Evolutionary conservation across 2,329 filamentous ascomycete species (phyloP).

Genomic region (Diaporthe capsici): DNA sequence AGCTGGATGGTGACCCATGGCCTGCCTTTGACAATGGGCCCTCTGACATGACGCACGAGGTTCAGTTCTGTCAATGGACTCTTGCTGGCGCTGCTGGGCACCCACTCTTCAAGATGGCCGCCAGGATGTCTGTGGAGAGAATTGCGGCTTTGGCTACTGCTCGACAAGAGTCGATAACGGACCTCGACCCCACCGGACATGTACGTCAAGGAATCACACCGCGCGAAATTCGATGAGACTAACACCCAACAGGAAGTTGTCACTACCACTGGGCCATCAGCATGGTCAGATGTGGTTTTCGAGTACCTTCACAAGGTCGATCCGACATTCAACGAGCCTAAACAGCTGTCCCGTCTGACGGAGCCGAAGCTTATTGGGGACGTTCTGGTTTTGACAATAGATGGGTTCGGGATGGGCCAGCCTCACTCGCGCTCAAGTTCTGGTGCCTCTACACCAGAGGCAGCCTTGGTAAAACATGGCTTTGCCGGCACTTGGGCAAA

Average conservation of each 20-base stretch:
- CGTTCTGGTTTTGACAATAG: neutral
- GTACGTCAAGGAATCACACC: neutral
- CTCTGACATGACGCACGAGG: slow-evolving; percentile 47
- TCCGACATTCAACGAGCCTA: slow-evolving; percentile 36
- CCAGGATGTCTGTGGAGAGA: slow-evolving; percentile 44
- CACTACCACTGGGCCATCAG: slow-evolving; percentile 51
- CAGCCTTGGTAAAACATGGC: neutral
- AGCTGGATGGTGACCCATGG: slow-evolving; percentile 47
- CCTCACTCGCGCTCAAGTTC: neutral
- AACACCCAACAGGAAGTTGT: slow-evolving; percentile 48
- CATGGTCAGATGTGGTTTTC: slow-evolving; percentile 51
- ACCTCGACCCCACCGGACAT: neutral
- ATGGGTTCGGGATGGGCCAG: neutral
- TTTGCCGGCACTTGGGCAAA: neutral
- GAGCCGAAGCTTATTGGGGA: neutral
- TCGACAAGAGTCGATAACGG: neutral
- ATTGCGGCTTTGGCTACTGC: slow-evolving; percentile 34
- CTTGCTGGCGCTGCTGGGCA: slow-evolving; percentile 52
- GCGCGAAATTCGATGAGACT: neutral
- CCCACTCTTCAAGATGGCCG: slow-evolving; percentile 49
- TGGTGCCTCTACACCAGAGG: neutral
- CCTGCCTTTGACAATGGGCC: slow-evolving; percentile 15
- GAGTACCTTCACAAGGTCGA: slow-evolving; percentile 46
- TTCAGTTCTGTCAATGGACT: slow-evolving; percentile 55
- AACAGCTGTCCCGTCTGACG: slow-evolving; percentile 37